These are phyloP conservation scores for Xylaria intraflava DNA, from an alignment of 495 filamentous ascomycete species.

Conservation along the genomic window DNA sequence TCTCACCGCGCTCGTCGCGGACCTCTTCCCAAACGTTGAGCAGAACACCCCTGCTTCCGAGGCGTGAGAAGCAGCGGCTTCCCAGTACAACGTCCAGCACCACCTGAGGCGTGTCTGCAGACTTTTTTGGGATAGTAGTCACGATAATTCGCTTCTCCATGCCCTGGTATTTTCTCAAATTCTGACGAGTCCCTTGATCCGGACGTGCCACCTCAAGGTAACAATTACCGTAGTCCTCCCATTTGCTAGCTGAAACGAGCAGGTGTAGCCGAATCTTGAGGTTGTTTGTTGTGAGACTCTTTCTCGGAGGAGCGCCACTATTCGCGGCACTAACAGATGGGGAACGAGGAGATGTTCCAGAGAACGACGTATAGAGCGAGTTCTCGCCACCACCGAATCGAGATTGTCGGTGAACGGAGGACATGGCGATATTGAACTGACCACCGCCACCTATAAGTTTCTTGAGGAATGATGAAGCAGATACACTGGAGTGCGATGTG, in stretches of 20 bases:
- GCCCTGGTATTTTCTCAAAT: conserved; percentile 44
- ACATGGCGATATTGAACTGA: conserved; percentile 67
- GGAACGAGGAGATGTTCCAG: conserved; percentile 53
- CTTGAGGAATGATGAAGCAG: conserved; percentile 67
- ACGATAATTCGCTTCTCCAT: conserved; percentile 81
- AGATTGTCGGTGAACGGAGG: conserved; percentile 42
- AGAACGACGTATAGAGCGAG: conserved; percentile 54
- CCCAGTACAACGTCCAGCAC: conserved; percentile 79
- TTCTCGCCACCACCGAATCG: conserved; percentile 44
- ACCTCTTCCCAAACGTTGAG: conserved; percentile 81
- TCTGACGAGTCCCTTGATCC: conserved; percentile 48
- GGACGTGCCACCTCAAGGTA: conserved; percentile 73
- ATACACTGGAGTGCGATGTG: conserved; percentile 53
- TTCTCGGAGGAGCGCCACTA: conserved; percentile 53
- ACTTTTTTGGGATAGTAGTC: conserved; percentile 42
- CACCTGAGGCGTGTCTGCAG: conserved; percentile 58
- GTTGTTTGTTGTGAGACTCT: conserved; percentile 64
- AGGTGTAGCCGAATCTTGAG: conserved; percentile 78
- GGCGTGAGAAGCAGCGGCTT: conserved; percentile 74
- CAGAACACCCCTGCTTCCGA: conserved; percentile 78
- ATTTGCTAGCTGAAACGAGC: conserved; percentile 68
- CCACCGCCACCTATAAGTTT: conserved; percentile 42
- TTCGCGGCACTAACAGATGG: conserved; percentile 49
- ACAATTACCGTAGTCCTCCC: conserved; percentile 86
- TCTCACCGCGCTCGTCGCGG: conserved; percentile 58